These are phyloP conservation scores for Rostrohypoxylon terebratum DNA, from an alignment of 495 filamentous ascomycete genomes.

Conservation along the genomic window DNA sequence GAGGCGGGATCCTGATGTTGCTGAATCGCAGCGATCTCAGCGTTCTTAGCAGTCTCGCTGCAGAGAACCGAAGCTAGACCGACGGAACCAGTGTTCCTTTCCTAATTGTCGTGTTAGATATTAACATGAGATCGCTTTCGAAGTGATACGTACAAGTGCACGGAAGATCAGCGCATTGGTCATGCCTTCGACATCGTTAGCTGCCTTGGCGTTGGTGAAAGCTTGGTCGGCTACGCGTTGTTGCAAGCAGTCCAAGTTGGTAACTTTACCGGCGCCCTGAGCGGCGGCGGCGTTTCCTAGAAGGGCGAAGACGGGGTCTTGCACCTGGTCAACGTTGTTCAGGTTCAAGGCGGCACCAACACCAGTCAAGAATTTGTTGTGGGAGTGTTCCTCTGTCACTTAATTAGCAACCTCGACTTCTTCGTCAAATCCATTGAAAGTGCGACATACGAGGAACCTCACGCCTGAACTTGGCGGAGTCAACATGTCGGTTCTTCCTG, in stretches of 20 bases:
- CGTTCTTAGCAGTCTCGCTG: conserved; percentile 70
- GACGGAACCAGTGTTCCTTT: conserved; percentile 71
- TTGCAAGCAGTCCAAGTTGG: conserved; percentile 72
- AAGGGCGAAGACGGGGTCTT: conserved; percentile 71
- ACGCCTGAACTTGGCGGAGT: conserved; percentile 53
- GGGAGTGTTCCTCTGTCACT: conserved; percentile 67
- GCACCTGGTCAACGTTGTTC: conserved; percentile 71
- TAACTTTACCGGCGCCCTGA: conserved; percentile 66
- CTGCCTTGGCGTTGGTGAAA: conserved; percentile 75
- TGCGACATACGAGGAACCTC: conserved; percentile 62
- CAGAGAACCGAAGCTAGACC: conserved; percentile 66
- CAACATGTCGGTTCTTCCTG: conserved; percentile 41
- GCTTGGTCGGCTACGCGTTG: conserved; percentile 75
- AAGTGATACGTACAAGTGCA: conserved; percentile 53
- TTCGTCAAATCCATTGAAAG: neutral
- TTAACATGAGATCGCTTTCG: neutral
- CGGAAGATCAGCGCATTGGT: conserved; percentile 70
- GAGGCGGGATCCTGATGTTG: conserved; percentile 75
- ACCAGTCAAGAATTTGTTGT: conserved; percentile 64
- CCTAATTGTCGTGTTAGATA: conserved; percentile 41
- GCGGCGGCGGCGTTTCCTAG: conserved; percentile 71
- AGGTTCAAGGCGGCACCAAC: conserved; percentile 61
- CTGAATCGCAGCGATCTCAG: conserved; percentile 72
- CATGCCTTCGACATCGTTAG: conserved; percentile 67
- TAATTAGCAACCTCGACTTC: conserved; percentile 4